Conservation (phyloP, 108 stramenopile genomes). For the Nannochloropsis salina region DNA sequence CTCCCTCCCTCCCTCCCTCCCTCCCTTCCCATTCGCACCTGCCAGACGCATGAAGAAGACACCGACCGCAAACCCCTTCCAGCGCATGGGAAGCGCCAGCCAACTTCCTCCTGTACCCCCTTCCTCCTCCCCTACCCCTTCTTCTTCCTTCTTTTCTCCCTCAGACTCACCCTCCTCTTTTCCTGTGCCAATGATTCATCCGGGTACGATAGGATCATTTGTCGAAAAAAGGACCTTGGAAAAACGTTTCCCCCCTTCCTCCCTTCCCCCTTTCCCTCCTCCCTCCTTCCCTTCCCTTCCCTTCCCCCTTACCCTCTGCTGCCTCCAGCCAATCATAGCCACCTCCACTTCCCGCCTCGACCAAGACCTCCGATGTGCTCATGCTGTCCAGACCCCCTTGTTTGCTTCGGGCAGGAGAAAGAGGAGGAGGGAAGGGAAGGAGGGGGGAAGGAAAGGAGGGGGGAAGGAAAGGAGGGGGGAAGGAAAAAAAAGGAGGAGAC, state of each 20-base stretch:
- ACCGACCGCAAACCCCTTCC: background rate
- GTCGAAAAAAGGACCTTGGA: background rate
- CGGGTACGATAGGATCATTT: background rate
- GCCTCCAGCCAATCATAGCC: background rate
- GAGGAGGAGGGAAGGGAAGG: background rate
- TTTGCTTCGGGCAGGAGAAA: no score
- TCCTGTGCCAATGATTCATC: background rate
- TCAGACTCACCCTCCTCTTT: background rate
- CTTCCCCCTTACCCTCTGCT: background rate
- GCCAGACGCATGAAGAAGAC: background rate
- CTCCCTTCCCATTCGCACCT: background rate
- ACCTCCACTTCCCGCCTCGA: background rate
- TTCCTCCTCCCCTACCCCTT: background rate
- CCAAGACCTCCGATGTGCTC: background rate
- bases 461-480: background rate
- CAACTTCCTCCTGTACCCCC: background rate
- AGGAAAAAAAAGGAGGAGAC: background rate
- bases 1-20: background rate
- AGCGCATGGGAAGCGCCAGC: conserved; percentile 7
- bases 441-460: background rate
- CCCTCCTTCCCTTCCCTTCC: conserved; percentile 13
- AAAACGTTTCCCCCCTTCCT: background rate
- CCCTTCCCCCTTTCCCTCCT: background rate
- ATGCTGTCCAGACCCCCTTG: background rate
- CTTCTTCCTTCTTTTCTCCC: background rate